Conservation (phyloP, 257 asterid species). For the Solanum pimpinellifolium region DNA sequence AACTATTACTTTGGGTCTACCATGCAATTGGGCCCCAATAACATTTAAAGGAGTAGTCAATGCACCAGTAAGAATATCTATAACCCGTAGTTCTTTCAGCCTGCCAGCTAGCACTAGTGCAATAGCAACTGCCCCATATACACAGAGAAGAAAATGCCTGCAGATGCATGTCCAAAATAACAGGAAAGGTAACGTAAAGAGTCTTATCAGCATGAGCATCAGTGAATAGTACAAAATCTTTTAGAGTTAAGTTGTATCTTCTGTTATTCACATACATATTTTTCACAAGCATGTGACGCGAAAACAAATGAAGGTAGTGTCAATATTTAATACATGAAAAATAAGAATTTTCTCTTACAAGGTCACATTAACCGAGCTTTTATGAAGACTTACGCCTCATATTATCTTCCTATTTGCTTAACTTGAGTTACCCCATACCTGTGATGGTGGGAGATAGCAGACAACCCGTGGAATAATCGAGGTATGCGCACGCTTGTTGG, state of each 20-base stretch:
- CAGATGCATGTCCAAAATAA: slow-evolving; percentile 4
- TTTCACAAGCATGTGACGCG: neutral
- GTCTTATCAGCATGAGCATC: neutral
- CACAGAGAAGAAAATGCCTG: slow-evolving; percentile 93
- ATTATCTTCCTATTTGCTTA: neutral
- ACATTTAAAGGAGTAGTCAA: slow-evolving; percentile 5
- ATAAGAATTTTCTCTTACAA: neutral
- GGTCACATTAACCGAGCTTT: neutral
- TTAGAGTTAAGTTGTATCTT: neutral
- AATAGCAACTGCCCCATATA: slow-evolving; percentile 68
- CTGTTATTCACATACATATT: neutral
- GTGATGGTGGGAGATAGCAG: neutral
- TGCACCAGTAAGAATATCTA: slow-evolving; percentile 73
- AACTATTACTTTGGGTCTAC: neutral
- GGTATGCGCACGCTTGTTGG: neutral
- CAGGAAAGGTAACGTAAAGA: neutral
- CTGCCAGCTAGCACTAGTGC: slow-evolving; percentile 77
- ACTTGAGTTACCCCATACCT: neutral
- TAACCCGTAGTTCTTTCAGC: slow-evolving; percentile 60
- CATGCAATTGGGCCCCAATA: slow-evolving; percentile 10
- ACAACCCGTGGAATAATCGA: neutral
- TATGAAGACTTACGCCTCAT: neutral
- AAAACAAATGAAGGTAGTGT: neutral
- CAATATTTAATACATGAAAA: neutral
- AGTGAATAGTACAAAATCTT: neutral